Evolutionary conservation across 2,329 filamentous ascomycete genomes (phyloP).

Genomic region (Arachnomyces sp.): DNA sequence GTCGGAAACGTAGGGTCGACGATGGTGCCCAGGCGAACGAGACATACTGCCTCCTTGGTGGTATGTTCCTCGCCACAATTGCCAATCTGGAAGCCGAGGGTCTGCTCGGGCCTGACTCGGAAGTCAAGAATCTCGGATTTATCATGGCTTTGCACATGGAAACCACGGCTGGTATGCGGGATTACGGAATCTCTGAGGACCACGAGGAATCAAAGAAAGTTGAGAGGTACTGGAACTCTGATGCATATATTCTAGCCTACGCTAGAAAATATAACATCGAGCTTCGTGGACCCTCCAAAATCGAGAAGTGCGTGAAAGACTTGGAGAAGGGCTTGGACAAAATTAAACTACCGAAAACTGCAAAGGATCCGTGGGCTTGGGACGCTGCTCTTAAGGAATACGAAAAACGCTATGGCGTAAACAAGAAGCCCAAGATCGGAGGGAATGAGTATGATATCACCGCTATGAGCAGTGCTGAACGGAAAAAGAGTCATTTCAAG

Average conservation of each 20-base stretch:
- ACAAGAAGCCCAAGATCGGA: conserved; percentile 22
- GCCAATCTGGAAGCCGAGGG: conserved; percentile 26
- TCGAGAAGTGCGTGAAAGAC: conserved; percentile 18
- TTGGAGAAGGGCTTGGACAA: conserved; percentile 16
- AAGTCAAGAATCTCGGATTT: conserved; percentile 30
- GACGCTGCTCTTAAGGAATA: conserved; percentile 17
- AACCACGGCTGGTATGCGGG: conserved; percentile 11
- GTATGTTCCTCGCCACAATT: conserved; percentile 35
- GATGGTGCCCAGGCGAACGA: conserved; percentile 11
- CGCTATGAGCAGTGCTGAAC: conserved; percentile 23
- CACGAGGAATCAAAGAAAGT: conserved; percentile 5
- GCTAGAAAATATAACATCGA: conserved; percentile 25
- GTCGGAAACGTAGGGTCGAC: neutral
- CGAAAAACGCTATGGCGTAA: conserved; percentile 8
- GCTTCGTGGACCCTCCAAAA: conserved; percentile 18
- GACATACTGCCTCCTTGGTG: conserved; percentile 18
- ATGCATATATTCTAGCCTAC: conserved; percentile 27
- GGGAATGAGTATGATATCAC: conserved; percentile 34
- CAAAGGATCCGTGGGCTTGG: conserved; percentile 22
- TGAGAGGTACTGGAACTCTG: conserved; percentile 17
- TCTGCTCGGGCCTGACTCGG: conserved; percentile 27
- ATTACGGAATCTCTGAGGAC: neutral
- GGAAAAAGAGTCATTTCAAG: conserved; percentile 24
- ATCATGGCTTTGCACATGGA: conserved; percentile 32
- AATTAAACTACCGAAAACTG: conserved; percentile 18